A percentile compares a stretch with the other conserved stretches of the same genome.
These are phyloP conservation scores for Amphicarpaea edgeworthii DNA, from an alignment of 306 rosid genomes.

Conservation along the genomic window DNA sequence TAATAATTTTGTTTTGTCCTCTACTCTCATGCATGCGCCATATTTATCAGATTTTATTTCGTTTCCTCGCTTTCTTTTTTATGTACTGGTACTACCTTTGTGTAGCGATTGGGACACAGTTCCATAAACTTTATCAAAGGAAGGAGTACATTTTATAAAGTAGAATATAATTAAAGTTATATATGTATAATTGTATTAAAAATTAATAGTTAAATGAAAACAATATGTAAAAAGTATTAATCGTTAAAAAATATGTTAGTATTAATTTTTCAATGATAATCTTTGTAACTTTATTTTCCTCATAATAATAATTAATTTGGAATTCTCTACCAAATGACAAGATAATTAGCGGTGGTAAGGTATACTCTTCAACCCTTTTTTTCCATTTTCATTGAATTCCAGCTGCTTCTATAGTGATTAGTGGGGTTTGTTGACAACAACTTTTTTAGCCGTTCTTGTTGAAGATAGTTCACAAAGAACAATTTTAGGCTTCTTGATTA, in stretches of 20 bases:
- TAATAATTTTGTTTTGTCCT: not conserved
- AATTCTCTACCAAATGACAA: slow-evolving; percentile 1
- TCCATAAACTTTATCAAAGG: not conserved
- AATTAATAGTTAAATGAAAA: not conserved
- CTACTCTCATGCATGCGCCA: not conserved
- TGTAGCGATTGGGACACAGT: not conserved
- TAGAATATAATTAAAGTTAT: not conserved
- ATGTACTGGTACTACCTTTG: not conserved
- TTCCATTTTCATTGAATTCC: not conserved
- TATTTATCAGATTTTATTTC: not conserved
- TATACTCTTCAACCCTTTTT: not conserved
- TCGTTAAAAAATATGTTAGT: not conserved
- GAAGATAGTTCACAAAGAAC: slow-evolving; percentile 4
- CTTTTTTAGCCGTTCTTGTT: slow-evolving; percentile 5
- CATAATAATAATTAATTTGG: not conserved
- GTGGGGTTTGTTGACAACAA: not conserved
- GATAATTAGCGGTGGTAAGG: not conserved
- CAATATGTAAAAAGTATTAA: not conserved
- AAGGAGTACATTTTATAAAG: not conserved
- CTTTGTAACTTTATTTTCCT: not conserved
- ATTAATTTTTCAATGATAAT: not conserved
- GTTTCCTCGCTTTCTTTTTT: not conserved
- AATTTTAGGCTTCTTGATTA: not conserved
- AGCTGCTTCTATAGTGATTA: not conserved
- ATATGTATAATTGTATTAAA: not conserved